Conservation (phyloP, 208 protist genomes). For the Trichomonas vaginalis region DNA sequence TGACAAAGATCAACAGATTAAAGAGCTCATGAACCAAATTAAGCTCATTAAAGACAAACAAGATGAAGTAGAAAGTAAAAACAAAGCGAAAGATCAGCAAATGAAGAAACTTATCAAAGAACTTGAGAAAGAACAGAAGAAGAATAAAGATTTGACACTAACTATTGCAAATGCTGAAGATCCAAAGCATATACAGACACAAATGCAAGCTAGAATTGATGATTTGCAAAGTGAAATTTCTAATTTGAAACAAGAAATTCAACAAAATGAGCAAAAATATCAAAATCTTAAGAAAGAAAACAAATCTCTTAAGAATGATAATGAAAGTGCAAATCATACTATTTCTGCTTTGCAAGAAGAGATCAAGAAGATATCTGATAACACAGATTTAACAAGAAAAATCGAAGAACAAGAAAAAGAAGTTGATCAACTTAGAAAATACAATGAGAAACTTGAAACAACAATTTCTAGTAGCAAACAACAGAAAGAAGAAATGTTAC, state of each 20-base stretch:
- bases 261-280: not conserved
- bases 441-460: not conserved
- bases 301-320: not conserved
- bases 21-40: not conserved
- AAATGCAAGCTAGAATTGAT: not conserved
- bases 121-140: not conserved
- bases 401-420: not conserved
- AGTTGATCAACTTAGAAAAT: not conserved
- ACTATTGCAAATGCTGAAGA: not conserved
- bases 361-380: not conserved
- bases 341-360: not conserved
- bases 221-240: not conserved
- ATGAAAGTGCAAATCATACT: not conserved
- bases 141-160: not conserved
- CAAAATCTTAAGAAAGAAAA: not conserved
- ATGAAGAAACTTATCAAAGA: not conserved
- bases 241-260: not conserved
- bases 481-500: not conserved
- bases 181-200: not conserved
- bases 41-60: not conserved
- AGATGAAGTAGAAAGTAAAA: not conserved
- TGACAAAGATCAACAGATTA: not conserved
- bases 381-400: not conserved
- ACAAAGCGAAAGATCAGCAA: not conserved
- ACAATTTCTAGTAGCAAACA: not conserved